A percentile compares a stretch with the other conserved stretches of the same genome.
Evolutionary conservation across 2,329 filamentous ascomycete genomes (phyloP).

Genomic region (Aspergillus transmontanensis): DNA sequence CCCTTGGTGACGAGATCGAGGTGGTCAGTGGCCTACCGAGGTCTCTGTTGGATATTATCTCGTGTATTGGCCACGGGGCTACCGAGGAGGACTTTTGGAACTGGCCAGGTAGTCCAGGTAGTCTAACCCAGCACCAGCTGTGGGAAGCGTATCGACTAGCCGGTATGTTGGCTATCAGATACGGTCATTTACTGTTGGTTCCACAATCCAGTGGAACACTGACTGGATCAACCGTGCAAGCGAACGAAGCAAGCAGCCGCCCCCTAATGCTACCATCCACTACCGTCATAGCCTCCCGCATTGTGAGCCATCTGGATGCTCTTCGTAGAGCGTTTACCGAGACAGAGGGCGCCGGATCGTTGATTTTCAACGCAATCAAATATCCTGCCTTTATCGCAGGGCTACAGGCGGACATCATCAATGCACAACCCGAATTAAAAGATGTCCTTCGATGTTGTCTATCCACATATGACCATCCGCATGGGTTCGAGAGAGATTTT

Average conservation of each 20-base stretch:
- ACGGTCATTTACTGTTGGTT: conserved; percentile 4
- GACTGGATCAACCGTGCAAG: neutral
- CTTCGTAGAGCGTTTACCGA: conserved; percentile 24
- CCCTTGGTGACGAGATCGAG: conserved; percentile 19
- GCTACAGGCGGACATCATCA: conserved; percentile 14
- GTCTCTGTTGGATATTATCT: conserved; percentile 30
- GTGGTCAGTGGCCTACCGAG: conserved; percentile 32
- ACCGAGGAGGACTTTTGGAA: conserved; percentile 33
- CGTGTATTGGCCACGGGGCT: conserved; percentile 25
- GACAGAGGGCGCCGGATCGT: conserved; percentile 14
- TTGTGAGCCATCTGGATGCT: conserved; percentile 30
- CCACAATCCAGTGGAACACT: neutral
- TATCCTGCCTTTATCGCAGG: conserved; percentile 30
- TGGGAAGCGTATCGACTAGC: conserved; percentile 34
- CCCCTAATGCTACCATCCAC: conserved; percentile 15
- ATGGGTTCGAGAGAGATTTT: neutral
- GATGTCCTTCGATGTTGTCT: conserved; percentile 16
- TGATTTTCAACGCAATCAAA: conserved; percentile 28
- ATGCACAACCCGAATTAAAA: conserved; percentile 22
- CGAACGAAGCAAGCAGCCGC: neutral
- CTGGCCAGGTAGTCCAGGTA: conserved; percentile 30
- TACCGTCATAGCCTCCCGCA: conserved; percentile 22
- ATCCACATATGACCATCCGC: neutral
- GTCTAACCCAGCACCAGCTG: conserved; percentile 29
- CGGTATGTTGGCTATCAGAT: conserved; percentile 27